Evolutionary conservation across 495 filamentous ascomycete genomes (phyloP).

Genomic region (Tuber aestivum): DNA sequence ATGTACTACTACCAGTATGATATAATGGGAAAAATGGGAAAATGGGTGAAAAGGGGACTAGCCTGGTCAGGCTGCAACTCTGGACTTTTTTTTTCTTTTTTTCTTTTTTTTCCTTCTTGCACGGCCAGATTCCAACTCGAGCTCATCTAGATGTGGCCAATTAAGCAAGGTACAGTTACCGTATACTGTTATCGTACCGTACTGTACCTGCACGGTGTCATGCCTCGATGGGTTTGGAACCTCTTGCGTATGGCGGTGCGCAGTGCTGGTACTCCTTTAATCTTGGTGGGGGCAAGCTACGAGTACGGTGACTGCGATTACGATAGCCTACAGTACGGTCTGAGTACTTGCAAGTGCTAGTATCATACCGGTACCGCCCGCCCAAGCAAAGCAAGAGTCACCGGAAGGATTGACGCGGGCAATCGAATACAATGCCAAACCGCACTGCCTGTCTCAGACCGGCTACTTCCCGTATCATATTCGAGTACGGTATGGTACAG

Average conservation of each 20-base stretch:
- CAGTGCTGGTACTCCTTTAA: background rate
- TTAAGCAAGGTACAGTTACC: background rate
- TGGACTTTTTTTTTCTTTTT: no score
- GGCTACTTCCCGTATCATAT: background rate
- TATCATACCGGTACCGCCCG: no score
- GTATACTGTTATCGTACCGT: background rate
- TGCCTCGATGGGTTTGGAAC: background rate
- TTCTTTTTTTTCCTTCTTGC: background rate
- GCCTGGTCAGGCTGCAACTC: no score
- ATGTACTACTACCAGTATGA: no score
- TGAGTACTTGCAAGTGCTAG: no score
- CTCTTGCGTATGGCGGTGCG: background rate
- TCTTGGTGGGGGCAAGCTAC: background rate
- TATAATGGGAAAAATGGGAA: background rate
- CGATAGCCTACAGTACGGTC: no score
- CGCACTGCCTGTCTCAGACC: background rate
- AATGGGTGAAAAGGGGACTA: background rate
- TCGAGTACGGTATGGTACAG: background rate
- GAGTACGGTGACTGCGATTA: no score
- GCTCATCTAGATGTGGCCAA: background rate
- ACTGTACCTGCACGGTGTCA: background rate
- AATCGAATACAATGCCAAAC: background rate
- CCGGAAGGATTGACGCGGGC: background rate
- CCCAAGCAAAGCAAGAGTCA: background rate
- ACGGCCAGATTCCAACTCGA: no score